A percentile compares a stretch with the other conserved stretches of the same genome.
phyloP scores from a whole-genome alignment of 2,329 filamentous ascomycete genomes.

The Bertia moriformis region DNA sequence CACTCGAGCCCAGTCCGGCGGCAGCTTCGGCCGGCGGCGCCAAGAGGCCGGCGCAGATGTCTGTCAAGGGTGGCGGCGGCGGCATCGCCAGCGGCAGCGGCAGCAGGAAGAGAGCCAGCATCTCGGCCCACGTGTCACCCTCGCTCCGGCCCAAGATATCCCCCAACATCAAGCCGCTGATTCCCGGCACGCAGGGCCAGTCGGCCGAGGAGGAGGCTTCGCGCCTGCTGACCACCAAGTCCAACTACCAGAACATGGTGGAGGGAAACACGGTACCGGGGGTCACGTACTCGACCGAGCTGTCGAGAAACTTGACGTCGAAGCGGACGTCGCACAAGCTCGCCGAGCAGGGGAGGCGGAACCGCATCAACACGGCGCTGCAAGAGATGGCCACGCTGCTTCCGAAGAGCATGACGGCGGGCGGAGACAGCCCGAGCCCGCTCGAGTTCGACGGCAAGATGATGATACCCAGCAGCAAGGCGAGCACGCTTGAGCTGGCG shows the following conservation, averaged over 20 bases:
- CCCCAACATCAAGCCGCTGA: conserved; percentile 80
- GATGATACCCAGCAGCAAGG: conserved; percentile 72
- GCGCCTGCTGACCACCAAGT: conserved; percentile 80
- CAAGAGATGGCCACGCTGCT: conserved; percentile 80
- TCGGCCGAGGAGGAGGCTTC: conserved; percentile 45
- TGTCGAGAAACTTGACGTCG: conserved; percentile 86
- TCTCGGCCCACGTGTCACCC: conserved; percentile 68
- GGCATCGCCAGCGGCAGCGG: conserved; percentile 42
- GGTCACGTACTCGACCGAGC: conserved; percentile 74
- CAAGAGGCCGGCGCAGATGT: conserved; percentile 44
- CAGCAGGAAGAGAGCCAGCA: conserved; percentile 62
- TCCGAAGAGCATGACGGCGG: conserved; percentile 40
- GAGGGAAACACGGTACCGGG: conserved; percentile 85
- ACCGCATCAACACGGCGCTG: conserved; percentile 85
- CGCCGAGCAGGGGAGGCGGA: conserved; percentile 85
- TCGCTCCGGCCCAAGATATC: conserved; percentile 80
- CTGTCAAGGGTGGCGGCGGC: conserved; percentile 38
- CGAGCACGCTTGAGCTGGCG: conserved; percentile 90
- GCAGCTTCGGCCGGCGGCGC: conserved; percentile 31
- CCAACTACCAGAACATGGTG: conserved; percentile 93
- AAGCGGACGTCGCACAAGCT: conserved; percentile 97
- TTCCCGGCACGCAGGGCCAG: conserved; percentile 44
- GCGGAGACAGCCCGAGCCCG: conserved; percentile 24
- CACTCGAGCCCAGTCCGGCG: conserved; percentile 12
- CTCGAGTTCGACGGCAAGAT: conserved; percentile 21